A percentile compares a stretch with the other conserved stretches of the same genome.
Conservation (phyloP, 2,329 filamentous ascomycete genomes). For the Cercospora zeae-maydis region DNA sequence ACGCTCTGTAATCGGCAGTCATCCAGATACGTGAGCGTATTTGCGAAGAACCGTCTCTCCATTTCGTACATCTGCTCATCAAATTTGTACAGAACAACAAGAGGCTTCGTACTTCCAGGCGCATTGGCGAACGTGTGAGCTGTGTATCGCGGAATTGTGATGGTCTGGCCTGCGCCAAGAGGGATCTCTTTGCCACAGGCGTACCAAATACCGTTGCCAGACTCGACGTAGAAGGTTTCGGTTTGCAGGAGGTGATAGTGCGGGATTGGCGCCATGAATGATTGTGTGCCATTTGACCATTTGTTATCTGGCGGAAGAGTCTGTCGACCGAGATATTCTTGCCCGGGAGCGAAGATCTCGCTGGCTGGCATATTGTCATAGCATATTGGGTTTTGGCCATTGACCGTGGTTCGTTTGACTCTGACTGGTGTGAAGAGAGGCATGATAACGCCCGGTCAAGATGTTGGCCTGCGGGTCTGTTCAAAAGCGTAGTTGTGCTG, state of each 20-base stretch:
- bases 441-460: neutral
- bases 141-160: conserved; percentile 12
- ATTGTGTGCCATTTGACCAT: conserved; percentile 15
- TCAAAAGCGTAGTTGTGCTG: too few relatives aligned
- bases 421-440: neutral
- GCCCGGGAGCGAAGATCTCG: conserved; percentile 10
- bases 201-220: conserved; percentile 19
- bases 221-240: conserved; percentile 19
- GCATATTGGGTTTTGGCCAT: conserved; percentile 2
- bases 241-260: conserved; percentile 23
- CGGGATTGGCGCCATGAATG: conserved; percentile 19
- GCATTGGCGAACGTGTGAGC: conserved; percentile 20
- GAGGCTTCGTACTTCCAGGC: conserved; percentile 12
- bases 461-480: too few relatives aligned
- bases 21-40: conserved; percentile 18
- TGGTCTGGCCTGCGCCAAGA: conserved; percentile 13
- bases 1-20: conserved; percentile 13
- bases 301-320: conserved; percentile 12
- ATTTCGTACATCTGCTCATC: conserved; percentile 19
- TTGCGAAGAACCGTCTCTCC: conserved; percentile 21
- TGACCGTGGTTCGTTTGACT: neutral
- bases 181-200: conserved; percentile 10
- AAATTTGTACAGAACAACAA: conserved; percentile 16
- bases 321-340: conserved; percentile 17
- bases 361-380: conserved; percentile 4